These are phyloP conservation scores for Chenopodium album DNA, from an alignment of 148 eudicot genomes.

Conservation along the genomic window DNA sequence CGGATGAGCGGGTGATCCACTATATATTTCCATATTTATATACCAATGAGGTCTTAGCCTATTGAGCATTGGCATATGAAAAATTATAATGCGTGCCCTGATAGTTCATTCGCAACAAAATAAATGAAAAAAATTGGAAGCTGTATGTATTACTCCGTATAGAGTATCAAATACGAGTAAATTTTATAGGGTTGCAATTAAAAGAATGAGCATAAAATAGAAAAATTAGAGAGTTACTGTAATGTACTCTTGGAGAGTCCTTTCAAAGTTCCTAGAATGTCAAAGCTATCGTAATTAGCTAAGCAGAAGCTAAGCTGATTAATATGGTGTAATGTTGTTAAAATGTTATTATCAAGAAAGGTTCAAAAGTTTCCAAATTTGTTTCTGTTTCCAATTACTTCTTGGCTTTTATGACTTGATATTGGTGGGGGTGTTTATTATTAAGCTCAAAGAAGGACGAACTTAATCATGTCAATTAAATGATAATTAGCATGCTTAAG, in stretches of 20 bases:
- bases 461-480: not conserved
- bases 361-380: too few relatives aligned
- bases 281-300: not conserved
- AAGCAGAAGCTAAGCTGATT: not conserved
- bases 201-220: not conserved
- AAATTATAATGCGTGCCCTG: too few relatives aligned
- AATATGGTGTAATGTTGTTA: not conserved
- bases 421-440: not conserved
- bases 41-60: too few relatives aligned
- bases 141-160: too few relatives aligned
- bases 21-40: too few relatives aligned
- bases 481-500: not conserved
- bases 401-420: not conserved
- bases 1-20: too few relatives aligned
- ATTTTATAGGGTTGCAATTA: too few relatives aligned
- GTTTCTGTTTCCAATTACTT: not conserved
- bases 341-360: conserved; percentile 4
- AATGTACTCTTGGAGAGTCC: not conserved
- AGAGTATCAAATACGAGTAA: too few relatives aligned
- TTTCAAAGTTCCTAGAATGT: not conserved
- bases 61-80: too few relatives aligned
- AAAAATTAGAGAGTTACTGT: too few relatives aligned
- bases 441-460: not conserved
- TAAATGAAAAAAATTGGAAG: too few relatives aligned
- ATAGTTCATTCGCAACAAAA: too few relatives aligned